phyloP scores from a whole-genome alignment of 345 rosid genomes.

The Eucalyptus victrix region DNA sequence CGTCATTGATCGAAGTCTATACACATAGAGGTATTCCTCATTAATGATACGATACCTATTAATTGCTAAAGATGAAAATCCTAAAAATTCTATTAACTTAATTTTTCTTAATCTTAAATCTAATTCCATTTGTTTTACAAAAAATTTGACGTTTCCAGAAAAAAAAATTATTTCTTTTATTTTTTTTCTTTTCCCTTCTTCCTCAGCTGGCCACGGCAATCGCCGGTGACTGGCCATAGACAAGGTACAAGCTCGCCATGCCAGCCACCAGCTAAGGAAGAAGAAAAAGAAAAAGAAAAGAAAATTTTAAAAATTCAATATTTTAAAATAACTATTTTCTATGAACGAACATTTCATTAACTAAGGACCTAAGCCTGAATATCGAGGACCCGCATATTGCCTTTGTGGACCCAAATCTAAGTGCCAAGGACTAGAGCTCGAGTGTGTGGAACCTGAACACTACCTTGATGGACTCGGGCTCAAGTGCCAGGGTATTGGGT shows the following conservation, averaged over 20 bases:
- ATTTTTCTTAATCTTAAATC: too few species aligned
- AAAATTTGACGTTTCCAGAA: rapidly evolving
- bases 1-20: background rate
- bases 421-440: too few species aligned
- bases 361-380: background rate
- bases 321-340: too few species aligned
- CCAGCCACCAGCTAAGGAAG: rapidly evolving
- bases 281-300: too few species aligned
- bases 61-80: background rate
- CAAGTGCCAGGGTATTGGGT: background rate
- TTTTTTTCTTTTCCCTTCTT: too few species aligned
- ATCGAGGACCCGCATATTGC: too few species aligned
- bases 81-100: background rate
- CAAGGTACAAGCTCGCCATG: too few species aligned
- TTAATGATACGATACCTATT: background rate
- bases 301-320: too few species aligned
- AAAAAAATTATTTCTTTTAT: too few species aligned
- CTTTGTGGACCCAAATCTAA: background rate
- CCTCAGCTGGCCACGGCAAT: too few species aligned
- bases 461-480: background rate
- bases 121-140: too few species aligned
- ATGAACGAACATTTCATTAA: too few species aligned
- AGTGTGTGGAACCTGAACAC: rapidly evolving
- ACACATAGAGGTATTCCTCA: background rate
- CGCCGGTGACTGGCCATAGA: rapidly evolving